A percentile compares a stretch with the other conserved stretches of the same genome.
Evolutionary conservation across 164 flowering plant species (phyloP).

Genomic region (Sextonia rubra): DNA sequence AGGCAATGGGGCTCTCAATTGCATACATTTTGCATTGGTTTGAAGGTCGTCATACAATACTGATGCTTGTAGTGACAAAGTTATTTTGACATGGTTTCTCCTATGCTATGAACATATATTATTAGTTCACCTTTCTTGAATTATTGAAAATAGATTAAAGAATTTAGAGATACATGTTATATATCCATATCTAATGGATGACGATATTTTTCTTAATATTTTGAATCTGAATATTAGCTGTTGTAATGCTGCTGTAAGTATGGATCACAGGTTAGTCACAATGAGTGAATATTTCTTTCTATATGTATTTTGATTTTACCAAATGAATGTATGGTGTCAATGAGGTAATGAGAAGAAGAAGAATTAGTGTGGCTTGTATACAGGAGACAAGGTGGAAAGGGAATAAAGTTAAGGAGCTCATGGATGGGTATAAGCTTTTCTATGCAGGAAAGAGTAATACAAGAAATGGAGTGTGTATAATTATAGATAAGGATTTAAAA

Average conservation of each 20-base stretch:
- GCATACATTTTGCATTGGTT: conserved; percentile 87
- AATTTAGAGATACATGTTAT: not conserved
- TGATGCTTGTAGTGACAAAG: not conserved
- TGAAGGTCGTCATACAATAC: conserved; percentile 34
- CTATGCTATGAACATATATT: not conserved
- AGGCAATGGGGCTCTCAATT: conserved; percentile 89
- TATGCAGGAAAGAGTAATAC: too few species aligned
- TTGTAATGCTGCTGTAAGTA: not conserved
- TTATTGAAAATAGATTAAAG: not conserved
- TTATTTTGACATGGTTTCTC: not conserved
- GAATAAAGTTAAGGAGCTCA: too few species aligned
- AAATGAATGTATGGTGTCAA: too few species aligned
- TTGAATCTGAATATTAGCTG: not conserved
- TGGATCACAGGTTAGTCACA: not conserved
- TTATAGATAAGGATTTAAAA: too few species aligned
- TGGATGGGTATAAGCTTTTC: too few species aligned
- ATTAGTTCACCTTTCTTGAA: not conserved
- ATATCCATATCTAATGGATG: not conserved
- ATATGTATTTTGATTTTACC: not conserved
- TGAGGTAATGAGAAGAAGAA: too few species aligned
- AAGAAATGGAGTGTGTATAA: too few species aligned
- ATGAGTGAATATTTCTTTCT: not conserved
- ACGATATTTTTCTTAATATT: not conserved
- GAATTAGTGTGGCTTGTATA: too few species aligned
- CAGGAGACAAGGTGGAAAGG: too few species aligned